Evolutionary conservation across 1,139 yeast species (phyloP).

Genomic region (Yamadazyma atmosphaerica): DNA sequence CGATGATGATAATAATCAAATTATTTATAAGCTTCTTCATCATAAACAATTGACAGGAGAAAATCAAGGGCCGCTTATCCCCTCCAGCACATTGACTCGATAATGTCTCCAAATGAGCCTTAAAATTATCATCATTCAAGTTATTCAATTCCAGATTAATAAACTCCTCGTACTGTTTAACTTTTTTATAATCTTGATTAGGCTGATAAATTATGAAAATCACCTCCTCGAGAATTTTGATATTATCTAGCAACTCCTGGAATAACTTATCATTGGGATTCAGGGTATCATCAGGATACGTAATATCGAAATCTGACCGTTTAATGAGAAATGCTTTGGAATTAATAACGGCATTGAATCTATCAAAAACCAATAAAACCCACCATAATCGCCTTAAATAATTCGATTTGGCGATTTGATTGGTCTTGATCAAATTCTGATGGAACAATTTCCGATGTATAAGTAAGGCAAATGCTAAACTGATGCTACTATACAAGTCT

Average conservation of each 20-base stretch:
- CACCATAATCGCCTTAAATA: constrained; percentile 37
- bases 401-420: constrained; percentile 17
- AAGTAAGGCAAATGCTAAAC: constrained; percentile 29
- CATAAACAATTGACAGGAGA: neutral
- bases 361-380: constrained; percentile 34
- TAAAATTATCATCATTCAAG: neutral
- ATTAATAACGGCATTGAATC: constrained; percentile 27
- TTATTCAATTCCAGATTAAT: constrained; percentile 1
- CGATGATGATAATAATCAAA: constrained; percentile 2
- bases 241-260: constrained; percentile 3
- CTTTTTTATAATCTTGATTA: constrained; percentile 1
- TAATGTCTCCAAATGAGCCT: neutral
- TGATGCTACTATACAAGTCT: constrained; percentile 33
- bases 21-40: constrained; percentile 1
- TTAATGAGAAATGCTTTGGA: constrained; percentile 17
- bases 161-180: constrained; percentile 2
- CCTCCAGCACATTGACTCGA: neutral
- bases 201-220: constrained; percentile 14
- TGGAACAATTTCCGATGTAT: constrained; percentile 30
- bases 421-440: constrained; percentile 8
- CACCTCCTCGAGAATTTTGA: constrained; percentile 6
- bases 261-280: constrained; percentile 8
- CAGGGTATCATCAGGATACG: constrained; percentile 3
- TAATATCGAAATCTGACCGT: constrained; percentile 14
- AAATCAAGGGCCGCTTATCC: neutral